phyloP scores from a whole-genome alignment of 208 protist species.

The Leishmania lainsoni region DNA sequence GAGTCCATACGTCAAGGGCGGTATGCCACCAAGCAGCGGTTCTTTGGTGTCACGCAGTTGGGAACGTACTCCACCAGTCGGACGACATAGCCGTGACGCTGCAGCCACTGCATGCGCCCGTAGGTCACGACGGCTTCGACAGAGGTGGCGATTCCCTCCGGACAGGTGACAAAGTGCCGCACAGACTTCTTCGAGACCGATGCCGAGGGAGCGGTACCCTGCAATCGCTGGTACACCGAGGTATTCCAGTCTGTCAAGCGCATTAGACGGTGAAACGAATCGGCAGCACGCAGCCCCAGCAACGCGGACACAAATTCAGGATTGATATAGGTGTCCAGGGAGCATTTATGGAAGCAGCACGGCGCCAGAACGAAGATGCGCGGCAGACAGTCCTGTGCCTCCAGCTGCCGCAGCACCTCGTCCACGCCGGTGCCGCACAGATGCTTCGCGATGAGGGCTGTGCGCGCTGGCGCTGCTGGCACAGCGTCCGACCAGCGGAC shows the following conservation, averaged over 20 bases:
- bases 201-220: background rate
- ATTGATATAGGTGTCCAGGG: constrained; percentile 36
- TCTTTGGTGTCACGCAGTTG: constrained; percentile 77
- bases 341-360: constrained; percentile 79
- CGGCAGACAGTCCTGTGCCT: constrained; percentile 50
- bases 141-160: constrained; percentile 44
- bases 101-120: constrained; percentile 69
- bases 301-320: constrained; percentile 44
- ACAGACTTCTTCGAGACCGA: constrained; percentile 41
- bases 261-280: constrained; percentile 41
- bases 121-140: constrained; percentile 69
- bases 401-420: constrained; percentile 62
- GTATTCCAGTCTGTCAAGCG: constrained; percentile 76
- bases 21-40: constrained; percentile 52
- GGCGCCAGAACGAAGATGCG: constrained; percentile 71
- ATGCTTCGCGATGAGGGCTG: constrained; percentile 78
- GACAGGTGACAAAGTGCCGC: constrained; percentile 44
- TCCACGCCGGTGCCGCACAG: constrained; percentile 83
- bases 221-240: constrained; percentile 48
- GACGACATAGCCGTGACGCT: constrained; percentile 47
- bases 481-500: constrained; percentile 50
- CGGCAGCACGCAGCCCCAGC: constrained; percentile 36
- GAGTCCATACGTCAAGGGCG: constrained; percentile 7
- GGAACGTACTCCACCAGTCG: constrained; percentile 65
- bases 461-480: constrained; percentile 34